phyloP scores from a whole-genome alignment of 305 asterid species.

The Andrographis paniculata region DNA sequence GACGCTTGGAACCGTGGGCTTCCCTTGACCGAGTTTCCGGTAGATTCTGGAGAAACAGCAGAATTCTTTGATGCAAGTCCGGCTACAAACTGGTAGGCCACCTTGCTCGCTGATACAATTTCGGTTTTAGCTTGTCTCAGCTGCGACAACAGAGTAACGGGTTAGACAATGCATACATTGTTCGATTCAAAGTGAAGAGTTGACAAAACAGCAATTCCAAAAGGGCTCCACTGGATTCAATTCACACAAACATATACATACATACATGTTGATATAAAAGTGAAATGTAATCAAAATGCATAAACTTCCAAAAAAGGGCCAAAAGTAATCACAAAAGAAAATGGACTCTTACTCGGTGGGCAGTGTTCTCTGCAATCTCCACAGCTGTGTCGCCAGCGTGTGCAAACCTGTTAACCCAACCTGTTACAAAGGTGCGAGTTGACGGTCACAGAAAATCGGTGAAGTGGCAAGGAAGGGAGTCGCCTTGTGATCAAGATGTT shows the following conservation, averaged over 20 bases:
- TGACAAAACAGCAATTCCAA: background rate
- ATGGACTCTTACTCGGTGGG: constrained; percentile 5
- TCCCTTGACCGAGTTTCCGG: constrained; percentile 52
- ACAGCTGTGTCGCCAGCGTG: constrained; percentile 96
- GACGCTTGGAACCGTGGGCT: constrained; percentile 55
- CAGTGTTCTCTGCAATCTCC: constrained; percentile 74
- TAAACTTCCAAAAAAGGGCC: background rate
- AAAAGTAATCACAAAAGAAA: background rate
- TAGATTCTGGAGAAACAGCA: constrained; percentile 34
- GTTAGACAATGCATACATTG: no score
- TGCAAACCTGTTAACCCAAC: constrained; percentile 99
- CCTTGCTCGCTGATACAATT: constrained; percentile 89
- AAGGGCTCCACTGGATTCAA: background rate
- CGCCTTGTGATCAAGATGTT: background rate
- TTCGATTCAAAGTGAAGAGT: background rate
- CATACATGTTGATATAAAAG: no score
- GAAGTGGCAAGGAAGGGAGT: background rate
- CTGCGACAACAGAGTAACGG: constrained; percentile 37
- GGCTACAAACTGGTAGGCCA: constrained; percentile 67
- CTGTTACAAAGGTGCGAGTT: constrained; percentile 35
- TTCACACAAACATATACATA: no score
- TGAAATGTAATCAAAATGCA: no score
- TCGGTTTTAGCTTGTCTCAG: constrained; percentile 92
- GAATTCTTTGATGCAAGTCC: constrained; percentile 68
- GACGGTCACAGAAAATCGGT: constrained; percentile 9